Conservation (phyloP, 208 protist genomes). For the Crithidia fasciculata region DNA sequence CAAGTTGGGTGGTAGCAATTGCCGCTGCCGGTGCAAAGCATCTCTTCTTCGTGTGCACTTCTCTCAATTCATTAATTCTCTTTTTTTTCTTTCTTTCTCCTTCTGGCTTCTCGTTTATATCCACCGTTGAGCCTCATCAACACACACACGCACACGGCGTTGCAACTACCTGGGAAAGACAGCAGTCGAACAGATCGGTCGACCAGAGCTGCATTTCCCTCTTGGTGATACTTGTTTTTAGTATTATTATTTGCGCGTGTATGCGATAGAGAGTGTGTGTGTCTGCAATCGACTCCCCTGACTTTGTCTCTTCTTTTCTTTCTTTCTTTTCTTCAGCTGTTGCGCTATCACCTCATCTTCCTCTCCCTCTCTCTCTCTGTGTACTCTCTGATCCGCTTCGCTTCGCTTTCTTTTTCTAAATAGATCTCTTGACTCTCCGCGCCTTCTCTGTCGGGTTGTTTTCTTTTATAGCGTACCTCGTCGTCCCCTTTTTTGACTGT, state of each 20-base stretch:
- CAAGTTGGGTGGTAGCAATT: too few relatives aligned
- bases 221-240: constrained; percentile 8
- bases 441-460: too few relatives aligned
- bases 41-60: too few relatives aligned
- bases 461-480: too few relatives aligned
- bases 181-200: too few relatives aligned
- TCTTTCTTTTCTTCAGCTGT: not conserved
- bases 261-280: not conserved
- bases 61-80: not conserved
- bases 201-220: not conserved
- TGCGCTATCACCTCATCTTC: not conserved
- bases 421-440: too few relatives aligned
- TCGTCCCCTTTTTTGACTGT: not conserved
- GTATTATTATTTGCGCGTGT: not conserved
- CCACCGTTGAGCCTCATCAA: too few relatives aligned
- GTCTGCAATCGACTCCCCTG: not conserved
- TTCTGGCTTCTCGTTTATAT: not conserved
- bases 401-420: too few relatives aligned
- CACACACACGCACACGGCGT: too few relatives aligned
- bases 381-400: too few relatives aligned
- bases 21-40: too few relatives aligned
- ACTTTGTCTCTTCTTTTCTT: not conserved
- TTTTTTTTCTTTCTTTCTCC: constrained; percentile 23
- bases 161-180: too few relatives aligned
- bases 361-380: constrained; percentile 1